These are phyloP conservation scores for Tolypocladium endophyticum DNA, from an alignment of 2,329 filamentous ascomycete genomes.

Conservation along the genomic window DNA sequence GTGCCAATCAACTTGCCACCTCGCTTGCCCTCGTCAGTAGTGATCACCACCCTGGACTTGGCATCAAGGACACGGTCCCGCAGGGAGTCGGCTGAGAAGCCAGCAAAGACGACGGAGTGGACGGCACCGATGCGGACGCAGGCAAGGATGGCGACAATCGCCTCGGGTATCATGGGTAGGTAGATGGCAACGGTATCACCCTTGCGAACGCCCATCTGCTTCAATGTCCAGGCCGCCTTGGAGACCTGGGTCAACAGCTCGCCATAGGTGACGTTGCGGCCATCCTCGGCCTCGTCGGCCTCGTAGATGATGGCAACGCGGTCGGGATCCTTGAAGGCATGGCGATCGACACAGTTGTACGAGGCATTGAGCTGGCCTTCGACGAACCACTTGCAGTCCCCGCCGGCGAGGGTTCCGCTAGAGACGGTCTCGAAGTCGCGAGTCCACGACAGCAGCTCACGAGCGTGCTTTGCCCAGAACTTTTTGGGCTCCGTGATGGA, in stretches of 20 bases:
- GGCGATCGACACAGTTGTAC: conserved; percentile 95
- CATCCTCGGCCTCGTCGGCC: conserved; percentile 80
- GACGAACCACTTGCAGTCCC: conserved; percentile 89
- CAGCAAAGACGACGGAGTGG: conserved; percentile 95
- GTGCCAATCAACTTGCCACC: conserved; percentile 95
- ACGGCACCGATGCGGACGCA: conserved; percentile 88
- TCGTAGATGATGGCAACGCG: conserved; percentile 97
- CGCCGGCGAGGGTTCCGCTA: conserved; percentile 62
- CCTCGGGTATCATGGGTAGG: conserved; percentile 97
- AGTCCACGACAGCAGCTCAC: conserved; percentile 84
- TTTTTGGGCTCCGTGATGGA: conserved; percentile 82
- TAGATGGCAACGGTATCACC: conserved; percentile 97
- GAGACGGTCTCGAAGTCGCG: conserved; percentile 85
- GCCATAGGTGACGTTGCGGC: conserved; percentile 82
- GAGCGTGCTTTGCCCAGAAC: conserved; percentile 82
- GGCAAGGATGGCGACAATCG: conserved; percentile 80
- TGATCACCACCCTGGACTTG: conserved; percentile 87
- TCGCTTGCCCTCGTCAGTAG: conserved; percentile 93
- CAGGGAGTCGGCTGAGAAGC: conserved; percentile 92
- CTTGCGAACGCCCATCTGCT: conserved; percentile 93
- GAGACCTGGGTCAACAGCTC: conserved; percentile 91
- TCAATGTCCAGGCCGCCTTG: conserved; percentile 75
- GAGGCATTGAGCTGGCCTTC: conserved; percentile 91
- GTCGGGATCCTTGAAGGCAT: conserved; percentile 89
- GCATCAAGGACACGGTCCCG: conserved; percentile 91